A percentile compares a stretch with the other conserved stretches of the same genome.
Conservation (phyloP, 1,284 basidiomycete genomes). For the Trametes sp. region DNA sequence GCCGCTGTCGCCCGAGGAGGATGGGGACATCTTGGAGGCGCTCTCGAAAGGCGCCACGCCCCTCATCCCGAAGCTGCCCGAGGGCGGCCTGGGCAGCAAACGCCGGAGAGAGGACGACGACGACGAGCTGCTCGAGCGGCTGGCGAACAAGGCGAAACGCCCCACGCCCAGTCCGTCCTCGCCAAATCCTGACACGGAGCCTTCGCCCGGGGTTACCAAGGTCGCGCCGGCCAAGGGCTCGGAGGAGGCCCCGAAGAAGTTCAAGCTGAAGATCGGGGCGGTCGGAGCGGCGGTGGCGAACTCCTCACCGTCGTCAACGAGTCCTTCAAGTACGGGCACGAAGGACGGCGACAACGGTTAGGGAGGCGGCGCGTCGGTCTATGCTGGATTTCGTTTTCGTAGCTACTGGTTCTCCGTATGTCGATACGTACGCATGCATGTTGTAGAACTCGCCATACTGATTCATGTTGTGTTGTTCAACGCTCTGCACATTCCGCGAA, state of each 20-base stretch:
- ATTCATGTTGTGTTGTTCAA: conserved; percentile 36
- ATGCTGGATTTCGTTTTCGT: conserved; percentile 27
- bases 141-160: conserved; percentile 64
- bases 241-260: conserved; percentile 77
- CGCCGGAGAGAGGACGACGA: conserved; percentile 82
- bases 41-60: conserved; percentile 53
- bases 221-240: conserved; percentile 48
- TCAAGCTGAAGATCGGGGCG: conserved; percentile 75
- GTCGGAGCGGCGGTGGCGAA: conserved; percentile 51
- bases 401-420: conserved; percentile 28
- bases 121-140: conserved; percentile 65
- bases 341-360: conserved; percentile 83
- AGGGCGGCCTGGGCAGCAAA: conserved; percentile 65
- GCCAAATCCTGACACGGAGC: conserved; percentile 19
- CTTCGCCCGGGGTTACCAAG: conserved; percentile 22
- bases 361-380: conserved; percentile 12
- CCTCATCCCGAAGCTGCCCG: conserved; percentile 50
- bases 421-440: conserved; percentile 35
- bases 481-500: conserved; percentile 22
- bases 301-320: conserved; percentile 40
- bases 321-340: conserved; percentile 65
- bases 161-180: conserved; percentile 36
- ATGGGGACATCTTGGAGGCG: conserved; percentile 62
- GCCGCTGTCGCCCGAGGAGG: conserved; percentile 44
- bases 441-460: conserved; percentile 36